A percentile compares a stretch with the other conserved stretches of the same genome.
Evolutionary conservation across 2,329 filamentous ascomycete genomes (phyloP).

Genomic region (Calonectria multiphialidica): DNA sequence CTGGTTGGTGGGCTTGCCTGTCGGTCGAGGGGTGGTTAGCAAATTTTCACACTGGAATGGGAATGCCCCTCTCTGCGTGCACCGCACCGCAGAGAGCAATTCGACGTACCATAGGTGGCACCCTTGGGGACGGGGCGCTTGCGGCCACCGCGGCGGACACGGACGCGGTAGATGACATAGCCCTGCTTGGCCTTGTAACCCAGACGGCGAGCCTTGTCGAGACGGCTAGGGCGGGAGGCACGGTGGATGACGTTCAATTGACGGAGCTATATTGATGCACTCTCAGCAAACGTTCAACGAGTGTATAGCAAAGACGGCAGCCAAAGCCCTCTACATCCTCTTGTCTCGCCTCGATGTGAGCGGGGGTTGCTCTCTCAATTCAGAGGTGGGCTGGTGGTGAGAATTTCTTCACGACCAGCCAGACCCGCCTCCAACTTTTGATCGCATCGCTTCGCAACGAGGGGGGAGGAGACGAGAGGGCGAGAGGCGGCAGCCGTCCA

Average conservation of each 20-base stretch:
- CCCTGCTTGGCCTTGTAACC: constrained; percentile 99
- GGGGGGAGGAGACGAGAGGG: constrained; percentile 30
- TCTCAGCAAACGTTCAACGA: constrained; percentile 99
- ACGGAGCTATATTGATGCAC: constrained; percentile 99
- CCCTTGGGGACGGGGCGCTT: constrained; percentile 97
- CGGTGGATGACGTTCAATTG: constrained; percentile 99
- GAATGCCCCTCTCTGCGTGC: background rate
- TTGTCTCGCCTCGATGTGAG: constrained; percentile 21
- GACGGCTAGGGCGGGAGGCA: constrained; percentile 96
- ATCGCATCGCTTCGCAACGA: constrained; percentile 18
- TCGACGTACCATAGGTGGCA: constrained; percentile 92
- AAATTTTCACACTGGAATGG: constrained; percentile 2
- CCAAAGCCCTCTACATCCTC: constrained; percentile 23
- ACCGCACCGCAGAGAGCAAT: background rate
- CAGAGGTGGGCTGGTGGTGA: background rate
- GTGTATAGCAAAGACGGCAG: constrained; percentile 82
- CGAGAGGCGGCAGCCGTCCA: constrained; percentile 48
- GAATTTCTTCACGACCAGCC: constrained; percentile 30
- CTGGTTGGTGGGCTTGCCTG: constrained; percentile 99
- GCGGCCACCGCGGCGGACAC: constrained; percentile 98
- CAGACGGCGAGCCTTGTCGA: constrained; percentile 99
- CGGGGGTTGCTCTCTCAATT: constrained; percentile 16
- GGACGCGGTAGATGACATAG: constrained; percentile 99
- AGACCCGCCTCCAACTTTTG: constrained; percentile 27
- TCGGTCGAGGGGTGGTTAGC: constrained; percentile 40